Evolutionary conservation across 2,329 filamentous ascomycete genomes (phyloP), one percentile per base, ranked within the genome.

Genomic region (Daldinia sp.): DNA sequence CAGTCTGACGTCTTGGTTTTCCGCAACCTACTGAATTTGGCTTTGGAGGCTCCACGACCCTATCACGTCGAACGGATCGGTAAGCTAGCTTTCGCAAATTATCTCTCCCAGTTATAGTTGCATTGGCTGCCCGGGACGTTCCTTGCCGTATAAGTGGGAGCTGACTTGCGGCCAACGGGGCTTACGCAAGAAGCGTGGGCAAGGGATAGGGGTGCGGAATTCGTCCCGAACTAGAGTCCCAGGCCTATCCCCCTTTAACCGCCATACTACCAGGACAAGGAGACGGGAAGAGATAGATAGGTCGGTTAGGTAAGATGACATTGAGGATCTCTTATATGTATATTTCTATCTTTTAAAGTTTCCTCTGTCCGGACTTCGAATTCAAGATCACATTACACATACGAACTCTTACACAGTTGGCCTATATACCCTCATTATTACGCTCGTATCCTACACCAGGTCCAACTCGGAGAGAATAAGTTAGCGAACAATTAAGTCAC

Each of bases 211-310:
- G n/a, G 63, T 60, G 71, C 71, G 71, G 71, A 73, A 73, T 72
- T 68, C 53, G 58, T 45, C 49, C 71, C 71, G 71, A 57, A 45
- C 63, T 61, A 63, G 60, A 66, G 15, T 45, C 21, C 39, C 39
- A n/a, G 13, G 39, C 39, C 37, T 68, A 67, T 68, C 67, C 71
- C 65, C 68, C 63, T 58, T 58, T 64, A 72, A 64, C 70, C 71
- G 69, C 15, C 17, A 29, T 57, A 32, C 34, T 45, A 21, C 49
- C 29, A 19, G 15, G 21, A n/a, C 7, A 23, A 27, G 2, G 78
- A 81, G 67, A 7, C 74, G 80, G 43, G 81, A 80, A 63, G 47
- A 51, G 29, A 37, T 58, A 55, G 35, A 49, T 47, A 47, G 10
- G 34, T 19, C 35, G 29, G 52, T 43, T 55, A 54, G 23, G 49